Percentiles rank a stretch among this genome's conserved stretches.
Conservation (phyloP, 345 rosid species). For the Geranium brycei region DNA sequence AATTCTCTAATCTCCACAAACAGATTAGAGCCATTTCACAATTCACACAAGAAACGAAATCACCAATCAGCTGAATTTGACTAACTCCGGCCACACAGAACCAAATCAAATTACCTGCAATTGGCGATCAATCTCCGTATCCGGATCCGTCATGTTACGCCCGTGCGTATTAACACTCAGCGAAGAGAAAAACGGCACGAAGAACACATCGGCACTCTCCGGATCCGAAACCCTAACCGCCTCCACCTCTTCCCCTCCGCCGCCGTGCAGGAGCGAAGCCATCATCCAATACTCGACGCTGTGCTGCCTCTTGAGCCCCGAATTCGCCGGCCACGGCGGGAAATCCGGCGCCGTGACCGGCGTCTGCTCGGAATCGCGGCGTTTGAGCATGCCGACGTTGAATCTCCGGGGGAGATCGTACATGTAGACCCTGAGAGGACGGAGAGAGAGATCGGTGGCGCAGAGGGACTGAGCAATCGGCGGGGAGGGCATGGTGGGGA, state of each 20-base stretch:
- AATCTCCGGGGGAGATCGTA: constrained; percentile 83
- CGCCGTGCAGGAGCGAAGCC: constrained; percentile 64
- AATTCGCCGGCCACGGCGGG: constrained; percentile 56
- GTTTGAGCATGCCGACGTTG: constrained; percentile 67
- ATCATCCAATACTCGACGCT: constrained; percentile 95
- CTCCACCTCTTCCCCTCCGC: constrained; percentile 30
- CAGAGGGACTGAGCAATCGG: constrained; percentile 14
- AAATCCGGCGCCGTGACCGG: constrained; percentile 47
- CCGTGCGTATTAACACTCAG: constrained; percentile 86
- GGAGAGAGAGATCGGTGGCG: constrained; percentile 9
- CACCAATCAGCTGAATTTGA: too few species aligned
- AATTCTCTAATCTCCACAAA: too few species aligned
- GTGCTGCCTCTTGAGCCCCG: constrained; percentile 64
- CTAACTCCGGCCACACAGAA: not conserved
- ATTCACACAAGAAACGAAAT: too few species aligned
- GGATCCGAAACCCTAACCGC: constrained; percentile 90
- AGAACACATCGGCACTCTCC: constrained; percentile 70
- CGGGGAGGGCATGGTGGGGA: constrained; percentile 33
- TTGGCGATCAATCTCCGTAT: constrained; percentile 65
- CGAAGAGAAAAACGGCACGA: constrained; percentile 86
- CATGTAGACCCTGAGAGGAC: constrained; percentile 46
- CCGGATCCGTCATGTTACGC: constrained; percentile 89
- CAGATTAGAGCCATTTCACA: too few species aligned
- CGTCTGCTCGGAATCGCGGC: constrained; percentile 22
- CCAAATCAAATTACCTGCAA: constrained; percentile 53